These are phyloP conservation scores for Pleurotus salmoneostramineus DNA, from an alignment of 768 basidiomycete genomes.

Conservation along the genomic window DNA sequence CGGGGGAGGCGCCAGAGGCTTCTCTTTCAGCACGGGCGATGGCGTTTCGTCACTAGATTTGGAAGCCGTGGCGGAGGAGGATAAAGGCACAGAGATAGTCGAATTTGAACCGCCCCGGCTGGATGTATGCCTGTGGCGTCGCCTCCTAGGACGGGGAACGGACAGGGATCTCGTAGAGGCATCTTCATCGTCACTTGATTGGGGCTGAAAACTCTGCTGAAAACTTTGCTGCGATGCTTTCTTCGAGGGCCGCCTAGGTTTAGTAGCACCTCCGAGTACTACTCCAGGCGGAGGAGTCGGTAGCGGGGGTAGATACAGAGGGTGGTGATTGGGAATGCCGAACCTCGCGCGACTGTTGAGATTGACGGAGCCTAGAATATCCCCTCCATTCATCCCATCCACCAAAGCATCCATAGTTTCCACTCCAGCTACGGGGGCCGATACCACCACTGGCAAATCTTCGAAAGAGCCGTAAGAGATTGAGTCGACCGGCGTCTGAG, in stretches of 20 bases:
- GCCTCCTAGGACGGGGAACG: conserved; percentile 30
- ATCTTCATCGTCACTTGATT: conserved; percentile 49
- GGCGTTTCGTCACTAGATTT: conserved; percentile 9
- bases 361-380: conserved; percentile 40
- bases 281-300: conserved; percentile 82
- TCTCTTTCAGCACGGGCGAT: conserved; percentile 9
- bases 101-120: conserved; percentile 24
- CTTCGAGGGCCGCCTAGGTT: conserved; percentile 17
- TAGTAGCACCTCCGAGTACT: conserved; percentile 54
- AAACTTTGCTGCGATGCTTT: conserved; percentile 23
- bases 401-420: conserved; percentile 88
- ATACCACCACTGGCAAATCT: conserved; percentile 62
- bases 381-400: conserved; percentile 83
- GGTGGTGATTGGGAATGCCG: conserved; percentile 60
- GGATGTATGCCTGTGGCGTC: conserved; percentile 23
- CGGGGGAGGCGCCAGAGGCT: conserved; percentile 8
- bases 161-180: conserved; percentile 23
- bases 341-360: conserved; percentile 49
- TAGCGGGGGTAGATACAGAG: conserved; percentile 78
- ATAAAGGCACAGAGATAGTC: conserved; percentile 13
- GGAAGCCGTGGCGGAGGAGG: conserved; percentile 13
- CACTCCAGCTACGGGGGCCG: conserved; percentile 75
- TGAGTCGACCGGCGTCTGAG: conserved; percentile 62
- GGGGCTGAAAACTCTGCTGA: conserved; percentile 8
- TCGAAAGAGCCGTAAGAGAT: conserved; percentile 36